phyloP scores from a whole-genome alignment of 208 protist genomes.

The Acanthamoeba culbertsoni region DNA sequence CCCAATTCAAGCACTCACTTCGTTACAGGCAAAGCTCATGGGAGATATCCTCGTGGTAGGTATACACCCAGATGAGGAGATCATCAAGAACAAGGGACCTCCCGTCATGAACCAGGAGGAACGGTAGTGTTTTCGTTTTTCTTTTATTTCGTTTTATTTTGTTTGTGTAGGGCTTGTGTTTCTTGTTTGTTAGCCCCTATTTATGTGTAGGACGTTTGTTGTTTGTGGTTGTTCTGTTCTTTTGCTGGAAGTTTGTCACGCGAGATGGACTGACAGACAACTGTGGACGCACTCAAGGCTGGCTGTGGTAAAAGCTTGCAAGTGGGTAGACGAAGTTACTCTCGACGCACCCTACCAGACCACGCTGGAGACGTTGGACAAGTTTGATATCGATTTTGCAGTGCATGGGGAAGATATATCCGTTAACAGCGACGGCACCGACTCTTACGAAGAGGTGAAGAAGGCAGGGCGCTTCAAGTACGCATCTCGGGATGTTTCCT shows the following conservation, averaged over 20 bases:
- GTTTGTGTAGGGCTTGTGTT: too few species aligned
- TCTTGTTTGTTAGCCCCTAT: too few species aligned
- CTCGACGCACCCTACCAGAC: conserved; percentile 92
- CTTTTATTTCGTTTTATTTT: background rate
- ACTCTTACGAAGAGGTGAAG: conserved; percentile 95
- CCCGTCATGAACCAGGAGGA: conserved; percentile 97
- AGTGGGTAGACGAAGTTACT: conserved; percentile 98
- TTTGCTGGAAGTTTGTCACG: too few species aligned
- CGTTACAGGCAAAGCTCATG: conserved; percentile 86
- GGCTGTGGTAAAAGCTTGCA: conserved; percentile 93
- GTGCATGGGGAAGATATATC: conserved; percentile 98
- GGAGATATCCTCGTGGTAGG: conserved; percentile 95
- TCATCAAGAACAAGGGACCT: conserved; percentile 93
- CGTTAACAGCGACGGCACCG: conserved; percentile 90
- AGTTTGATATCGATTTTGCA: conserved; percentile 93
- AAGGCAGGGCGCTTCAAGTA: conserved; percentile 77
- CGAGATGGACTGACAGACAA: background rate
- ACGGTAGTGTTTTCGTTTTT: conserved; percentile 70
- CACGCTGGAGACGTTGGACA: conserved; percentile 81
- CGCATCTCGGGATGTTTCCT: background rate
- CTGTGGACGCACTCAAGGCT: too few species aligned
- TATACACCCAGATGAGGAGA: conserved; percentile 95
- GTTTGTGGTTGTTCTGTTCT: too few species aligned
- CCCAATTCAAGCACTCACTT: background rate
- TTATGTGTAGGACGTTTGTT: too few species aligned